Base-by-base conservation (phyloP, 208 protist genomes). In the Leptomonas pyrrhocoris region DNA sequence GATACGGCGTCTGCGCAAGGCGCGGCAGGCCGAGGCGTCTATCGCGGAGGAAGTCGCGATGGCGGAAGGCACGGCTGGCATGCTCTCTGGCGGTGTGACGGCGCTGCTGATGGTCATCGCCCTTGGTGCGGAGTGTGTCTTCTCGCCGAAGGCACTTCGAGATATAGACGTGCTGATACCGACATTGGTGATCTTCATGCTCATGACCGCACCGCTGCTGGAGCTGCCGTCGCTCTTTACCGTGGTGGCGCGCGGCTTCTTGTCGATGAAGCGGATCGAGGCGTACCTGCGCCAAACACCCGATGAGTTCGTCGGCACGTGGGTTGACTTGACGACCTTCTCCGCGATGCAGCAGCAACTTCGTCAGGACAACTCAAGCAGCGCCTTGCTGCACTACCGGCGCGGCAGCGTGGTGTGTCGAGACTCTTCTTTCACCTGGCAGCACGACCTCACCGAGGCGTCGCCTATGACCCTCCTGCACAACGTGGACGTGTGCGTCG, bases 391-490 rank as follows among this genome's bases (percentile, higher is more conserved):
- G 38, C 61, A 75, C 31, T 86, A 83, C 72, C 70, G 79, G 28
- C 82, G 83, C 19, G 86, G 86, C 54, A 80, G 83, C 34, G 78
- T 92, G 12, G 70, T 86, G 27, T 92, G 86, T 65, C 81, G 73
- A 21, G 75, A 77, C n/a, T 84, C 77, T 42, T 88, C 80, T 68
- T 92, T 92, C 71, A 92, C 83, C 13, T 88, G 86, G 86, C 80
- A 92, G 74, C 74, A 86, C 71, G 79, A 92, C 74, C 57, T 84
- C 28, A 88, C 80, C 23, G 74, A 80, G 31, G 78, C 80, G 65
- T 34, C 57, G 34, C 78, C 73, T 7, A 19, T 38, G 7, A 62
- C 80, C n/a, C 63, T 89, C 25, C 71, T 96, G 56, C 70, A 54
- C 11, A 62, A 90, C 56, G 79, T 96, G 25, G 46, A 77, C 63